A percentile compares a stretch with the other conserved stretches of the same genome.
Conservation (phyloP, 2,329 filamentous ascomycete genomes). For the Plectosphaerella plurivora region DNA sequence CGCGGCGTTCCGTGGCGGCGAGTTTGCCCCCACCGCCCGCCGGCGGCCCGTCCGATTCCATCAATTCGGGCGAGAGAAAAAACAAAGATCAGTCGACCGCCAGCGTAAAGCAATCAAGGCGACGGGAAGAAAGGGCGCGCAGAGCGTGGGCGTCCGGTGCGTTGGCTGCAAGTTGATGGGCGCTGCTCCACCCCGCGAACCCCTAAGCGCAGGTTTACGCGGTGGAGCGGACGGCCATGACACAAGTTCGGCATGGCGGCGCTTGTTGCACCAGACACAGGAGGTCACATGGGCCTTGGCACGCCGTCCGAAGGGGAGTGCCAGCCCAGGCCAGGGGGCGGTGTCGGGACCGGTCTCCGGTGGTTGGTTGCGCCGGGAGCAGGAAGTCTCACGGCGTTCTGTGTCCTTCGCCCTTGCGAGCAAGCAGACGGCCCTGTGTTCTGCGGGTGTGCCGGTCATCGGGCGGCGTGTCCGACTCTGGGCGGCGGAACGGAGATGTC, state of each 20-base stretch:
- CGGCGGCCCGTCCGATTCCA: too few relatives aligned
- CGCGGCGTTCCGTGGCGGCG: not conserved
- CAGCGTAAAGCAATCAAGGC: not conserved
- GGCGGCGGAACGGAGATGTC: too few relatives aligned
- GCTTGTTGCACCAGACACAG: conserved; percentile 18
- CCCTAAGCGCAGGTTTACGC: conserved; percentile 18
- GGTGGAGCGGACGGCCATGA: conserved; percentile 13
- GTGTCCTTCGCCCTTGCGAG: too few relatives aligned
- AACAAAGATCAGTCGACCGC: not conserved
- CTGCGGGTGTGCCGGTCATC: not conserved
- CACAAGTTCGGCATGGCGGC: conserved; percentile 1
- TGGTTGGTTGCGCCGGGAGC: not conserved
- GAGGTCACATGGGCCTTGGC: conserved; percentile 15
- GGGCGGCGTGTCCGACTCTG: not conserved
- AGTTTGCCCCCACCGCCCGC: not conserved
- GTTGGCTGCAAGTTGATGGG: not conserved
- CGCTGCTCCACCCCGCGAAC: conserved; percentile 2
- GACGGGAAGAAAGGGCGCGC: not conserved
- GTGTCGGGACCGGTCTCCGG: not conserved
- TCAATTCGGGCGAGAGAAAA: too few relatives aligned
- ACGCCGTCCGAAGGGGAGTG: not conserved
- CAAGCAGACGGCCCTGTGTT: too few relatives aligned
- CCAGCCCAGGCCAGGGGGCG: not conserved
- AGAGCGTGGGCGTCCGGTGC: too few relatives aligned
- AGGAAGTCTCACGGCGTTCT: not conserved